A percentile compares a stretch with the other conserved stretches of the same genome.
phyloP scores from a whole-genome alignment of 106 monocot species.

The Dioscorea dumetorum region DNA sequence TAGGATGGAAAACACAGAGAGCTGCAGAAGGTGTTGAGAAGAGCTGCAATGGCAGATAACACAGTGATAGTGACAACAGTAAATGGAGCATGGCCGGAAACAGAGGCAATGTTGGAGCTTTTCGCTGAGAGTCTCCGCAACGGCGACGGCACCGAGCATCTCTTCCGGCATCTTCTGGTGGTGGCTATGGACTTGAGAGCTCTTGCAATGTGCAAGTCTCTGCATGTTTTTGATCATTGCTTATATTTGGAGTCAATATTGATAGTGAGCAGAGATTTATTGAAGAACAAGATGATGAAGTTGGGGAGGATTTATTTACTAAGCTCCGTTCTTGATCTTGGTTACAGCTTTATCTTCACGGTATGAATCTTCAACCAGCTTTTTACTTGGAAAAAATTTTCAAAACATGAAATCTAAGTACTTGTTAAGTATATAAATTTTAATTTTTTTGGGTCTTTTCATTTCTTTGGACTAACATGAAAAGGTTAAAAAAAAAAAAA shows the following conservation, averaged over 20 bases:
- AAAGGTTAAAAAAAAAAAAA: no score
- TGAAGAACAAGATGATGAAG: conserved; percentile 13
- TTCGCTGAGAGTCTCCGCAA: conserved; percentile 37
- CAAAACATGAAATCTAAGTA: no score
- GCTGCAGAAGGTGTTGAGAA: conserved; percentile 13
- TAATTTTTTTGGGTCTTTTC: neutral
- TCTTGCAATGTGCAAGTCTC: conserved; percentile 13
- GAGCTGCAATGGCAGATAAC: conserved; percentile 22
- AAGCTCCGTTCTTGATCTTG: conserved; percentile 25
- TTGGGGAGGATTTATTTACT: conserved; percentile 32
- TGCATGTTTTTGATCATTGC: conserved; percentile 18
- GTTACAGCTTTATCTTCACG: conserved; percentile 50
- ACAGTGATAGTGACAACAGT: conserved; percentile 36
- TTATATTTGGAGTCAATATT: conserved; percentile 9
- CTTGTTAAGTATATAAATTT: neutral
- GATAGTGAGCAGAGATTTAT: conserved; percentile 17
- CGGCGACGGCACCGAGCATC: conserved; percentile 20
- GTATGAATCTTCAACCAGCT: conserved; percentile 6
- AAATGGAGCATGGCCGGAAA: conserved; percentile 26
- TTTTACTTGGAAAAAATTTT: no score
- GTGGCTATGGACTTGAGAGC: conserved; percentile 33
- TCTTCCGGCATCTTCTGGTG: conserved; percentile 34
- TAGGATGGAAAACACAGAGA: conserved; percentile 3
- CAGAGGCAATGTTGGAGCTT: conserved; percentile 22
- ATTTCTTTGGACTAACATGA: neutral